Base-by-base conservation (phyloP, 169 alveolate species). In the Plasmodium sp. region DNA sequence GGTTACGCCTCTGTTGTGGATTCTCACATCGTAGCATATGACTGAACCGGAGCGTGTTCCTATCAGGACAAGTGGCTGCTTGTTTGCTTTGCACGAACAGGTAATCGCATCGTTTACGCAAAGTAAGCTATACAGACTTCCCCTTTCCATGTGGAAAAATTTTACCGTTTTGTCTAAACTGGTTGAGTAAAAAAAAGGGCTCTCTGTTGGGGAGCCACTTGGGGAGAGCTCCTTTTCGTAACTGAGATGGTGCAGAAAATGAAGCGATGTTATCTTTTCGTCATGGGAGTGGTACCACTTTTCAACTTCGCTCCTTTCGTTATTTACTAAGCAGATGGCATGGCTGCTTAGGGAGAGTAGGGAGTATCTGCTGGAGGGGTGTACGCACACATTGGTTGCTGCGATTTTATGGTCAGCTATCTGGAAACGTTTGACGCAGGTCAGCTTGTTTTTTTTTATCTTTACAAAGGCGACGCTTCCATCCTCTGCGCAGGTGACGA, bases 151-250 rank as follows among this genome's bases (percentile, higher is more conserved):
- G 7, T 81, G 16, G 79, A 67, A 81, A 0, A 81, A 31, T 48
- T 81, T 51, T 43, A 81, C 45, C 45, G 88, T 81, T 81, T 45
- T 45, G 75, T 81, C 88, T 48, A 81, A 39, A 81, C 88, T 81
- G 16, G 77, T 81, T 0, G 77, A 45, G 33, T 51, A 82, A 82
- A 82, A 82, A 31, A 56, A 73, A 82, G 48, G 71, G 22, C 22
- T 31, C 10, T 82, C 43, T n/a, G 54, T n/a, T 81, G 33, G 75
- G 72, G 36, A 10, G 36, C 16, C 34, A 81, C 7, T 33, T 48
- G 39, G 6, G 6, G 88, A 18, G 5, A 54, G 18, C n/a, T 45
- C 84, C 22, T 39, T 81, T 3, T 36, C 5, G 72, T 43, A 31
- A 34, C 41, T 82, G 0, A 3, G 43, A 82, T 82, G 56, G 71